Evolutionary conservation across 495 filamentous ascomycete genomes (phyloP), one percentile per base, ranked within the genome.

Genomic region (Penicillium bialowiezense): DNA sequence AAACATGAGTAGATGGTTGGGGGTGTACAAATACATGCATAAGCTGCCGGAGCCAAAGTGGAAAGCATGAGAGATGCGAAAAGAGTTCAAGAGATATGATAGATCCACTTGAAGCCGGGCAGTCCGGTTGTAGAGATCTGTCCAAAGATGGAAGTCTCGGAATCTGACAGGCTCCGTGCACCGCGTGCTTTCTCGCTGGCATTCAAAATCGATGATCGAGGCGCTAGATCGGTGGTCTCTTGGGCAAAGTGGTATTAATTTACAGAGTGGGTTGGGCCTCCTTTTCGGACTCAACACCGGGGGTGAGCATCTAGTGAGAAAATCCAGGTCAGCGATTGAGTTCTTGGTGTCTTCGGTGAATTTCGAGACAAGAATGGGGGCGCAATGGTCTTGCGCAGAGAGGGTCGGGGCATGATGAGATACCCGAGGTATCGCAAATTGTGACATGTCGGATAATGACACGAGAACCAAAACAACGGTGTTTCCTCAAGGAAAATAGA

Each of bases 1-100:
- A 42, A 60, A 39, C 42, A 42, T 49, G 52, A 53, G 55, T 59
- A 63, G 52, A 62, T 62, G 41, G 51, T 58, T 65, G 50, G 51
- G 53, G 54, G 64, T 69, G 58, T 73, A 73, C 62, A 72, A 73
- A 64, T 73, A 73, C 70, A 73, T 60, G 70, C 68, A 73, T 57
- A 54, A 66, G 58, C 63, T 68, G 64, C 60, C 64, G 51, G 64
- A 66, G 63, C 60, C 58, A 64, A 52, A 53, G 49, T 56, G 53
- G 44, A 62, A 51, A 48, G 51, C 58, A 45, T 58, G 51, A 63
- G 58, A 55, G 48, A 62, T 62, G 57, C 56, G 44, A 48, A 58
- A 54, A 50, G 39, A 32, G 37, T 14, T 55, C 41, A 39, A 15
- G 42, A 52, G 41, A 43, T 50, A 58, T 48, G 15, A 40, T 24